A percentile compares a stretch with the other conserved stretches of the same genome.
Evolutionary conservation across 352 stramenopile species (phyloP).

Genomic region (Phytophthora podocarpi): DNA sequence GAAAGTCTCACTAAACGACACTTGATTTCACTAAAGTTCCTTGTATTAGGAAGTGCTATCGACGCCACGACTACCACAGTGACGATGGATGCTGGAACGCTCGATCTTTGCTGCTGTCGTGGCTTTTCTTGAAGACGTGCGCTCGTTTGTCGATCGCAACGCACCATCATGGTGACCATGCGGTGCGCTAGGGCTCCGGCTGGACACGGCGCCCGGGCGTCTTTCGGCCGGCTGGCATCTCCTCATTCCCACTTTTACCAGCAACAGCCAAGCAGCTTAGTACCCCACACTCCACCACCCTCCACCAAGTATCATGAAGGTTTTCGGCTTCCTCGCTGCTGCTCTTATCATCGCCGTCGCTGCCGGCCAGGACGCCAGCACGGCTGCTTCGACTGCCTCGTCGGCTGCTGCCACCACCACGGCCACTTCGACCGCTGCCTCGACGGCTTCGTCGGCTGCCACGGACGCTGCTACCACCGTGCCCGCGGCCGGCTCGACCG

Average conservation of each 20-base stretch:
- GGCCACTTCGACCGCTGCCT: slow-evolving; percentile 1
- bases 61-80: slow-evolving; percentile 18
- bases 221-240: slow-evolving; percentile 6
- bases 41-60: too few species aligned
- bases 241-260: slow-evolving; percentile 48
- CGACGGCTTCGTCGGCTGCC: neutral
- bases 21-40: slow-evolving; percentile 12
- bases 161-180: slow-evolving; percentile 5
- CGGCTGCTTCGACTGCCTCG: slow-evolving; percentile 16
- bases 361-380: slow-evolving; percentile 26
- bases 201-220: neutral
- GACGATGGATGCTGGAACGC: slow-evolving; percentile 9
- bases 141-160: slow-evolving; percentile 18
- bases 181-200: slow-evolving; percentile 9
- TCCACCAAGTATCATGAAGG: slow-evolving; percentile 42
- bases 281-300: neutral
- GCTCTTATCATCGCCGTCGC: slow-evolving; percentile 42
- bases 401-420: neutral
- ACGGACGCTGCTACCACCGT: slow-evolving; percentile 8
- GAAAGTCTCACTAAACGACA: neutral
- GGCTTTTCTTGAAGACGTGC: slow-evolving; percentile 14
- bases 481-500: slow-evolving; percentile 20
- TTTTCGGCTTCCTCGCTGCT: slow-evolving; percentile 48
- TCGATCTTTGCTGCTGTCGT: neutral
- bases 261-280: slow-evolving; percentile 46